Evolutionary conservation across 2,329 filamentous ascomycete species (phyloP), one percentile per base, ranked within the genome.

Genomic region (Nemania abortiva): DNA sequence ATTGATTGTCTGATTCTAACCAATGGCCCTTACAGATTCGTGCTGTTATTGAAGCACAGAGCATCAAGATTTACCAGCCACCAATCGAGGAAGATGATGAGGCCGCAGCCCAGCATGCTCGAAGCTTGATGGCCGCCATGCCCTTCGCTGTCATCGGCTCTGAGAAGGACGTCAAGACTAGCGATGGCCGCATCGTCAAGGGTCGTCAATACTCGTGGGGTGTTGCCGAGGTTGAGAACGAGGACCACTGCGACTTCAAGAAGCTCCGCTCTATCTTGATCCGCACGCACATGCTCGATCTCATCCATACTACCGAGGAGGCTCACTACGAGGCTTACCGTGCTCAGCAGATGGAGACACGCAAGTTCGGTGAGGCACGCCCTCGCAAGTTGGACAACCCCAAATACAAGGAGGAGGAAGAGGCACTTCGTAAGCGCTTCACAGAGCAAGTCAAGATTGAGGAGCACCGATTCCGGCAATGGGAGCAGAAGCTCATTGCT

Each of bases 191-290:
- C 81, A 97, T 97, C 74, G 95, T 98, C 82, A 99, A 99, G 90
- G 96, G 96, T 75, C 94, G 96, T 73, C 97, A 99, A 84, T 99
- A 99, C 85, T 94, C 94, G 65, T 99, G 96, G 96, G 96, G 96
- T 88, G 96, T 99, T 77, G 96, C 96, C 71, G 96, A 99, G 84
- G 96, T 99, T 61, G 96, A 99, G 89, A 99, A 99, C 81, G 96
- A 99, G 85, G 96, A 99, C 81, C 96, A 99, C 88, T 99, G 96
- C 85, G 96, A 99, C 84, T 99, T 99, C 89, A 99, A 99, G 92
- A 99, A 99, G 88, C 92, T 99, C 73, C 95, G 96, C 78, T 97
- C 95, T 57, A 98, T 99, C 79, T 88, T 99, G 75, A 98, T 99
- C 86, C 94, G 96, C 83, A 98, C 95, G 59, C 96, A 99, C 87